phyloP scores from a whole-genome alignment of 108 stramenopile genomes.

The Aurantiochytrium sp. region DNA sequence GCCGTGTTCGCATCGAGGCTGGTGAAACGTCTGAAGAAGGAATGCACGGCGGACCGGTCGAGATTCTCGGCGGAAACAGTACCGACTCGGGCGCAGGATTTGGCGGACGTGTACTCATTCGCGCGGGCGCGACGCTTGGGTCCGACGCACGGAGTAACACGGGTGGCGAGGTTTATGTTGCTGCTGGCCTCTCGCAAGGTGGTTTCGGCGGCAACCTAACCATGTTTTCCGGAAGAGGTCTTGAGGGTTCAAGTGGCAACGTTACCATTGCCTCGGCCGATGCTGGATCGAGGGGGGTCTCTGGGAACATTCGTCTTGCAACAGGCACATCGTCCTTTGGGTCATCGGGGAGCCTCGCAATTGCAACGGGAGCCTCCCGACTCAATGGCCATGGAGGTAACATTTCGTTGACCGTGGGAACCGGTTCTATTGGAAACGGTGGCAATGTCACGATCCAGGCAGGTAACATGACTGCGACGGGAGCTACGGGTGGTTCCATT shows the following conservation, averaged over 20 bases:
- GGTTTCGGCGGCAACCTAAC: neutral
- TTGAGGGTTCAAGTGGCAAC: neutral
- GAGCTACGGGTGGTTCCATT: conserved; percentile 21
- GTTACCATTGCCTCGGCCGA: neutral
- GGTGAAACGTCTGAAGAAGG: neutral
- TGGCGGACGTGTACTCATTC: neutral
- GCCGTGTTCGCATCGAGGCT: neutral
- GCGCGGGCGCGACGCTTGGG: neutral
- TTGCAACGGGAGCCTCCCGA: conserved; percentile 20
- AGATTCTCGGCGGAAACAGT: neutral
- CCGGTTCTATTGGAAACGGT: conserved; percentile 32
- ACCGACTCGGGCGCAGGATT: neutral
- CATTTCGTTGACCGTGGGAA: conserved; percentile 32
- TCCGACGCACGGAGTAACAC: neutral
- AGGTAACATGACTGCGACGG: neutral
- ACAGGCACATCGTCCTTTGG: neutral
- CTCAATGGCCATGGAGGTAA: conserved; percentile 20
- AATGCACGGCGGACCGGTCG: neutral
- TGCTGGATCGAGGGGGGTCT: neutral
- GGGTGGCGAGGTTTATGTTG: neutral
- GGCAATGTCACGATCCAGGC: conserved; percentile 39
- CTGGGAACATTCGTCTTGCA: neutral
- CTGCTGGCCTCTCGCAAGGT: neutral
- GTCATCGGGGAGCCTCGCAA: neutral
- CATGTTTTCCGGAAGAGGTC: neutral